Evolutionary conservation across 2,329 filamentous ascomycete genomes (phyloP).

Genomic region (Penicillium sp.): DNA sequence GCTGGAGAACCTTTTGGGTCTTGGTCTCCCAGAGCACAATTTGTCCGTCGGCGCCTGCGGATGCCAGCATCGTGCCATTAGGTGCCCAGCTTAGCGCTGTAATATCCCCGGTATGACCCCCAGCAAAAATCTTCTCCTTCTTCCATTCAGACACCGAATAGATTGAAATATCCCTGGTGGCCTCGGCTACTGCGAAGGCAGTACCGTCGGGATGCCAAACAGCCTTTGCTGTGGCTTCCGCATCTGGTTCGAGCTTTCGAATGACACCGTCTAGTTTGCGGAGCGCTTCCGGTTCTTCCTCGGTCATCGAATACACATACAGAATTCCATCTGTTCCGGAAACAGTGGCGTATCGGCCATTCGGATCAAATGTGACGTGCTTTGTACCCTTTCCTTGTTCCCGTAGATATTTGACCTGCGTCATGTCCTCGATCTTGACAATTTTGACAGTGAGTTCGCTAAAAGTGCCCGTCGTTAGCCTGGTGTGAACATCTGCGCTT

Average conservation of each 20-base stretch:
- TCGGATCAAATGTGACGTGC: conserved; percentile 81
- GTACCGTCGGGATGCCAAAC: conserved; percentile 93
- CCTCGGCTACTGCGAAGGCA: conserved; percentile 79
- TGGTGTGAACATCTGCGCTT: no score
- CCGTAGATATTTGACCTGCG: conserved; percentile 67
- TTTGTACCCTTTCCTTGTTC: conserved; percentile 86
- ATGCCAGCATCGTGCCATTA: conserved; percentile 80
- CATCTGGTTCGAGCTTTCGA: conserved; percentile 67
- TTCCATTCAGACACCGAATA: conserved; percentile 88
- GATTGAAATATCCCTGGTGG: conserved; percentile 75
- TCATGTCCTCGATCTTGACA: conserved; percentile 74
- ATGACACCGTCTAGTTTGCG: conserved; percentile 83
- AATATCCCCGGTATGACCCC: conserved; percentile 75
- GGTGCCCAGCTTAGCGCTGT: conserved; percentile 89
- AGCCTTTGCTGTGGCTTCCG: conserved; percentile 66
- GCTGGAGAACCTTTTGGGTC: conserved; percentile 73
- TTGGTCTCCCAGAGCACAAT: conserved; percentile 76
- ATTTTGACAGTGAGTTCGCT: conserved; percentile 84
- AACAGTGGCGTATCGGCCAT: conserved; percentile 66
- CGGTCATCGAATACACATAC: conserved; percentile 79
- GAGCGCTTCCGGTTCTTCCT: conserved; percentile 73
- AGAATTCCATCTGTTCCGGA: conserved; percentile 85
- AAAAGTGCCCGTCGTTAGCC: background rate
- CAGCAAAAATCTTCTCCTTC: conserved; percentile 70
- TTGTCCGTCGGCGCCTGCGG: conserved; percentile 47